These are phyloP conservation scores for Zygotorulaspora mrakii DNA, from an alignment of 1,139 yeast species.

Conservation along the genomic window DNA sequence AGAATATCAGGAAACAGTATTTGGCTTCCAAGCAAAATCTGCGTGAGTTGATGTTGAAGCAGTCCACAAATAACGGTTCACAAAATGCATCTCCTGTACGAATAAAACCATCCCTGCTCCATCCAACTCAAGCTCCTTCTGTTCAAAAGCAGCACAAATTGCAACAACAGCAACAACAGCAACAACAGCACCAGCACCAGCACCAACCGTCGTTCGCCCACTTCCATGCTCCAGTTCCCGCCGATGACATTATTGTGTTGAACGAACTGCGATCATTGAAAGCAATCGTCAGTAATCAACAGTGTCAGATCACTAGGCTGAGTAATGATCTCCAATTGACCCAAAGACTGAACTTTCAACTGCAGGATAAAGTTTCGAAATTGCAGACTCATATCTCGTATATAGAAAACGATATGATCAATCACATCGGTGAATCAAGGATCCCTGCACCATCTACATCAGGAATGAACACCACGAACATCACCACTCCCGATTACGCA, in stretches of 20 bases:
- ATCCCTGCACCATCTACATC: slow-evolving; percentile 4
- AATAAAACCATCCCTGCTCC: slow-evolving; percentile 4
- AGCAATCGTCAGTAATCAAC: slow-evolving; percentile 19
- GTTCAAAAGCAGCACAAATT: no score
- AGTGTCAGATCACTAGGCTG: slow-evolving; percentile 17
- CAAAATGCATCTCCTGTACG: slow-evolving; percentile 8
- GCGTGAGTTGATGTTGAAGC: slow-evolving; percentile 21
- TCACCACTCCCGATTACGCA: slow-evolving; percentile 1
- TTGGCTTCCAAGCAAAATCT: slow-evolving; percentile 27
- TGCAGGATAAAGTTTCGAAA: slow-evolving; percentile 10
- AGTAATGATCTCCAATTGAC: slow-evolving; percentile 15
- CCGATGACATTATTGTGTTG: slow-evolving; percentile 11
- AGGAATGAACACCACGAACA: slow-evolving; percentile 6
- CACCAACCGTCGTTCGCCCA: slow-evolving; percentile 2
- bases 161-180: no score
- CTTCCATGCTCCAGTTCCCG: slow-evolving; percentile 2
- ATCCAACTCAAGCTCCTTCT: not conserved
- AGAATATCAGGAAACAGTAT: slow-evolving; percentile 30
- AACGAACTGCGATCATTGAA: slow-evolving; percentile 17
- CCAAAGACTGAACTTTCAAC: slow-evolving; percentile 15
- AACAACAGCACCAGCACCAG: not conserved
- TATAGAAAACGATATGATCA: slow-evolving; percentile 9
- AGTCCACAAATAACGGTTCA: slow-evolving; percentile 6
- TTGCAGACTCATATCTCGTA: slow-evolving; percentile 11
- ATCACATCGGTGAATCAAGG: slow-evolving; percentile 3